Evolutionary conservation across 73 alveolate genomes (phyloP).

Genomic region (Paramecium sonneborni): DNA sequence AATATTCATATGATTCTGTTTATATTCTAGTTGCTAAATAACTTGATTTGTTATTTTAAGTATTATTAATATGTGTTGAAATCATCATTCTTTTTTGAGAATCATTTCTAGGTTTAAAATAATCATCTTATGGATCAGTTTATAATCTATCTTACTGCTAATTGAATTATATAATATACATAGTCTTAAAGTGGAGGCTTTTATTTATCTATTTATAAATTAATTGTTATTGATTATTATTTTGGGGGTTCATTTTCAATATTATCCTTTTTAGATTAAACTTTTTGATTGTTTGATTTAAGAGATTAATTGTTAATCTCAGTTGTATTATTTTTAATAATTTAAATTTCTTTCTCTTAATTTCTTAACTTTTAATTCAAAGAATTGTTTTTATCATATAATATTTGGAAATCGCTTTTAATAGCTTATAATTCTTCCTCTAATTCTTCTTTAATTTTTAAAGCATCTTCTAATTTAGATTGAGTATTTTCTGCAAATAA

Average conservation of each 20-base stretch:
- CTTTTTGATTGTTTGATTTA: background rate
- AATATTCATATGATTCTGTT: constrained; percentile 7
- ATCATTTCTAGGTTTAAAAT: constrained; percentile 43
- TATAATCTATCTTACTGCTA: background rate
- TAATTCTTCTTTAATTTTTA: constrained; percentile 6
- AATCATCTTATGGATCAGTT: constrained; percentile 45
- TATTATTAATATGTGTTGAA: background rate
- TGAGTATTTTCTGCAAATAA: constrained; percentile 35
- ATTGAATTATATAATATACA: background rate
- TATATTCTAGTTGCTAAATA: background rate
- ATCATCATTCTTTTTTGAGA: constrained; percentile 1
- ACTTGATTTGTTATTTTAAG: background rate
- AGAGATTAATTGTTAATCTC: background rate
- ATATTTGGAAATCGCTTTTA: background rate
- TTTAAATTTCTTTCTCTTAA: background rate
- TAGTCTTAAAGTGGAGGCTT: background rate
- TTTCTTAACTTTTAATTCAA: background rate
- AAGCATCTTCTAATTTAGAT: constrained; percentile 44
- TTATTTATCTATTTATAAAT: constrained; percentile 12
- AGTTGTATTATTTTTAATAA: background rate
- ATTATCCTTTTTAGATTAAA: background rate
- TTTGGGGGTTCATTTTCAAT: background rate
- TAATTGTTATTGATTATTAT: background rate
- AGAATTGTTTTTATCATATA: background rate
- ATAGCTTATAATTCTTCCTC: constrained; percentile 13